A percentile compares a stretch with the other conserved stretches of the same genome.
Conservation (phyloP, 495 filamentous ascomycete genomes). For the Penicillium cinerascens region DNA sequence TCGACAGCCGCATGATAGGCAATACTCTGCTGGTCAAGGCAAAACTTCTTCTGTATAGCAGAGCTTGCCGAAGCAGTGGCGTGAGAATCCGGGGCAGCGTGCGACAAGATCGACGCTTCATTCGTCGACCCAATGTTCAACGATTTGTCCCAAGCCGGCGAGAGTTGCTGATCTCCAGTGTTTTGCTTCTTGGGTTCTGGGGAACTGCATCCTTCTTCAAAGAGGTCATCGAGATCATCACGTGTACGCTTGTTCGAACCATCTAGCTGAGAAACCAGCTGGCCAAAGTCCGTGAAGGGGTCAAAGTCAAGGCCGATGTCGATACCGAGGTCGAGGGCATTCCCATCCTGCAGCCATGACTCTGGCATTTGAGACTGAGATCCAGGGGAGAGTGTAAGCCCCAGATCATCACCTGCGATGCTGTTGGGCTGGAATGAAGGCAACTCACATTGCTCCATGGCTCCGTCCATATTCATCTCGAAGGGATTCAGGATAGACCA, state of each 20-base stretch:
- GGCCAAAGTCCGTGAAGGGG: slow-evolving; percentile 2
- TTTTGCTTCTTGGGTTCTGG: neutral
- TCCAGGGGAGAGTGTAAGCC: slow-evolving; percentile 16
- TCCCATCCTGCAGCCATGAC: neutral
- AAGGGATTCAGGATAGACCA: neutral
- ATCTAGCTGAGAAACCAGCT: neutral
- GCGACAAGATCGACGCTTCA: neutral
- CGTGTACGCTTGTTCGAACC: neutral
- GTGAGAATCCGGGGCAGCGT: neutral
- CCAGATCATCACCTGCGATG: slow-evolving; percentile 8
- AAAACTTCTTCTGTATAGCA: neutral
- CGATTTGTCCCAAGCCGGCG: neutral
- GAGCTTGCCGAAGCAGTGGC: neutral
- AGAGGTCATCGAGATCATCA: neutral
- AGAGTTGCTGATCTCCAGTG: neutral
- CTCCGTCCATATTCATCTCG: neutral
- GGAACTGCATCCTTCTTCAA: neutral
- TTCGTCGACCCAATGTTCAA: neutral
- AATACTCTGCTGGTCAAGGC: neutral
- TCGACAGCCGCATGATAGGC: neutral
- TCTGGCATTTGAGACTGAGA: slow-evolving; percentile 7
- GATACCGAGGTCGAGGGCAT: neutral
- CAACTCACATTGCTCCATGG: slow-evolving; percentile 12
- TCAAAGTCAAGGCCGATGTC: slow-evolving; percentile 3
- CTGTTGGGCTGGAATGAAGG: neutral